Evolutionary conservation across 352 stramenopile species (phyloP), one percentile per base, ranked within the genome.

Genomic region (Pythium phragmitis): DNA sequence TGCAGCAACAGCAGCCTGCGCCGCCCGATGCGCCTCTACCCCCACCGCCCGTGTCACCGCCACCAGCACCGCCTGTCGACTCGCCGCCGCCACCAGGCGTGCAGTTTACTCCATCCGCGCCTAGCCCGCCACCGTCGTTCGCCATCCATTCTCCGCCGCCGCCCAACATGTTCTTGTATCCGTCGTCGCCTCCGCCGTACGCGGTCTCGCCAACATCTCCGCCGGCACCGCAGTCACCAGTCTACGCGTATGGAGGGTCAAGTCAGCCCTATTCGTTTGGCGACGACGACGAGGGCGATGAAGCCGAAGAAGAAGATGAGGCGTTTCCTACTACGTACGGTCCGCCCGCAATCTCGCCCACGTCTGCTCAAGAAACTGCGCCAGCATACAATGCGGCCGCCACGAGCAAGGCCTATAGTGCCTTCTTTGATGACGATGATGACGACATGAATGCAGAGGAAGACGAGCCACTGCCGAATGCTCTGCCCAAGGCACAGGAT

Each of bases 301-400:
- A 81, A 55, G 77, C 77, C 42, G 76, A 84, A n/a, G 82, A 91
- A 65, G 81, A 92, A 74, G 82, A 93, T 36, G 84, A 93, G 68
- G 82, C 77, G 23, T 91, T 93, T 56, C 84, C 84, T 41, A 61
- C 60, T 34, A 76, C 79, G 8, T 90, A 83, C 60, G 72, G 70
- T 2, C 49, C 55, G 2, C 5, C 37, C 3, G 56, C 57, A 2
- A 55, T 69, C n/a, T 68, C 73, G 6, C 56, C 23, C 12, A 13
- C 7, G 4, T 56, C 45, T 19, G 36, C 65, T n/a, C 66, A 60
- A 54, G 64, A 73, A 39, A 46, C 70, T 8, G 37, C 67, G 1
- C 52, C 70, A 3, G 55, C 55, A 8, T 94, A 89, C 63, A 87
- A 87, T 54, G 75, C 74, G 0, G 69, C 76, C 53, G 81, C 81